These are phyloP conservation scores for Aspergillus neotritici DNA, from an alignment of 2,329 filamentous ascomycete genomes.

Conservation along the genomic window DNA sequence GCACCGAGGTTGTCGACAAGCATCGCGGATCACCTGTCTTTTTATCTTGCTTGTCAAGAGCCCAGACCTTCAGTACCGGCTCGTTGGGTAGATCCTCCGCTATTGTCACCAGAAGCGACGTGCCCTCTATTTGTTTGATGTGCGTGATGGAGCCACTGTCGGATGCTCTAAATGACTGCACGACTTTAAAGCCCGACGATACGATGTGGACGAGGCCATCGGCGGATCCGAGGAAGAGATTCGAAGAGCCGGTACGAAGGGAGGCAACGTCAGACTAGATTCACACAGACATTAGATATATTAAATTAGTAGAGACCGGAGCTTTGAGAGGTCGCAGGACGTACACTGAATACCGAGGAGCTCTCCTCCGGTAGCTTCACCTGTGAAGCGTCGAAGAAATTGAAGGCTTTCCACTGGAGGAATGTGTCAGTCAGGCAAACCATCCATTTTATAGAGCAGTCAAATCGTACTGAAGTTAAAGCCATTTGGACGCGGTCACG, in stretches of 20 bases:
- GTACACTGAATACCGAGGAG: conserved; percentile 72
- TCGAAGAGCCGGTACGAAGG: conserved; percentile 80
- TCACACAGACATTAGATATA: neutral
- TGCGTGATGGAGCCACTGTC: conserved; percentile 72
- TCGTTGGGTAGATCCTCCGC: conserved; percentile 82
- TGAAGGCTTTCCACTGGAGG: conserved; percentile 94
- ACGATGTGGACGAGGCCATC: conserved; percentile 85
- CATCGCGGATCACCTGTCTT: conserved; percentile 87
- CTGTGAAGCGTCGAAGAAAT: conserved; percentile 95
- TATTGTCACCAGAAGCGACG: conserved; percentile 72
- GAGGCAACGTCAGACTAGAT: conserved; percentile 64
- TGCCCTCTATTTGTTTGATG: conserved; percentile 86
- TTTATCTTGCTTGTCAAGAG: conserved; percentile 85
- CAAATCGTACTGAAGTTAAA: conserved; percentile 37
- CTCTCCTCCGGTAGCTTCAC: conserved; percentile 75
- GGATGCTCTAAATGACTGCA: conserved; percentile 81
- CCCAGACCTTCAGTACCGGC: conserved; percentile 94
- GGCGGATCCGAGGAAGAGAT: conserved; percentile 78
- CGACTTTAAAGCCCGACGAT: conserved; percentile 77
- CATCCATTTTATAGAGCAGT: neutral
- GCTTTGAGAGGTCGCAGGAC: conserved; percentile 22
- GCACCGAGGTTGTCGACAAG: conserved; percentile 75
- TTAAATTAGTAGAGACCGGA: neutral
- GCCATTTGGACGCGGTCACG: conserved; percentile 39
- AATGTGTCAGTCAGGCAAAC: conserved; percentile 7